Evolutionary conservation across 495 filamentous ascomycete species (phyloP).

Genomic region (Podospora pseudoanserina): DNA sequence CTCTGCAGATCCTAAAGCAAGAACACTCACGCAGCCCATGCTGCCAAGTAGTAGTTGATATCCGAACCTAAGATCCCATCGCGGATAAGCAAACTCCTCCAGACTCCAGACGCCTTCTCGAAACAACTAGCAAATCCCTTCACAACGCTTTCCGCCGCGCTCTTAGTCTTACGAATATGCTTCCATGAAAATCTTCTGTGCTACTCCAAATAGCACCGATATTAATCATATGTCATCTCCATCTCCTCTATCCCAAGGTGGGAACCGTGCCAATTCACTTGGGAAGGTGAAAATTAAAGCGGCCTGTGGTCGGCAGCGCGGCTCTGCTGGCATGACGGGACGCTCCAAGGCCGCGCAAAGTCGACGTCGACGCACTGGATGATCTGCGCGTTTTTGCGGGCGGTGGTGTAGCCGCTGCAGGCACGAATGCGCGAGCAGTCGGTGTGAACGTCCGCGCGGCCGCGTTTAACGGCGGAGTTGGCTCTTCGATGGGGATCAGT

Average conservation of each 20-base stretch:
- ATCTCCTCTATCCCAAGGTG: background rate
- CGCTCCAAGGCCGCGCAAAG: constrained; percentile 17
- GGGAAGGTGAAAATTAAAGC: background rate
- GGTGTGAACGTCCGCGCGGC: background rate
- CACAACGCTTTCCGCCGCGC: background rate
- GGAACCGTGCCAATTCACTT: background rate
- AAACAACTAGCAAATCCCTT: background rate
- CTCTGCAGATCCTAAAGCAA: background rate
- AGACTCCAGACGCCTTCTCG: background rate
- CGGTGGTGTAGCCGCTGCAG: background rate
- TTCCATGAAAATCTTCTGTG: background rate
- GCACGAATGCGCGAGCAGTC: background rate
- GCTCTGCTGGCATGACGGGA: constrained; percentile 14
- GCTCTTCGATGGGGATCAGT: background rate
- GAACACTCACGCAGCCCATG: background rate
- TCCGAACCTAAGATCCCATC: background rate
- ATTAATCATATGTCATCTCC: background rate
- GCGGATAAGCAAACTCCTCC: background rate
- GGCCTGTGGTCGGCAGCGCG: background rate
- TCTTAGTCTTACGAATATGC: background rate
- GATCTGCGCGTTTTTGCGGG: no score
- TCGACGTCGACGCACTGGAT: background rate
- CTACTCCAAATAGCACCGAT: background rate
- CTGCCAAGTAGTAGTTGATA: background rate
- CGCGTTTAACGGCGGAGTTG: background rate